Evolutionary conservation across 352 stramenopile genomes (phyloP).

Genomic region (Globisporangium spiculum): DNA sequence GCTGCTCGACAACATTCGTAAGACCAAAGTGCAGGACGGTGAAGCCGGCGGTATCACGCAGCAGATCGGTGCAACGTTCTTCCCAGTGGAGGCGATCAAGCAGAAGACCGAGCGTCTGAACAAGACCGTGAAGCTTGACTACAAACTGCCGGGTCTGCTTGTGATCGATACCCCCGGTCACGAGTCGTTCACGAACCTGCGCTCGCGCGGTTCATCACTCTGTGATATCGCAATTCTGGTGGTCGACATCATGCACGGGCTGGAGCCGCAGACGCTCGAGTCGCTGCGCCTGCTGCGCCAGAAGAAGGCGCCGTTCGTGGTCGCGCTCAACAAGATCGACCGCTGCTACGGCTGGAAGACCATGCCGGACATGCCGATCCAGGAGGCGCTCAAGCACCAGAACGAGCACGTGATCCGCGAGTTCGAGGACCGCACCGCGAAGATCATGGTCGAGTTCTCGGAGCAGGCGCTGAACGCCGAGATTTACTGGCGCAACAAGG

Average conservation of each 20-base stretch:
- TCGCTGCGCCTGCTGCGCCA: conserved; percentile 96
- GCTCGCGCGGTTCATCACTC: conserved; percentile 94
- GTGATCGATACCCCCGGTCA: conserved; percentile 99
- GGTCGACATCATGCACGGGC: conserved; percentile 99
- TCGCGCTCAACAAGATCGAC: conserved; percentile 99
- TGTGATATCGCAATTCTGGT: conserved; percentile 99
- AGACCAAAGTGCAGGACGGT: conserved; percentile 97
- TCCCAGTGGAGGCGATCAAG: conserved; percentile 91
- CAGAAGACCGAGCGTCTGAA: conserved; percentile 81
- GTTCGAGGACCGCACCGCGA: conserved; percentile 92
- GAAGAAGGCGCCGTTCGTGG: conserved; percentile 97
- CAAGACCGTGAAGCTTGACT: conserved; percentile 82
- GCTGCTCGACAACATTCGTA: conserved; percentile 99
- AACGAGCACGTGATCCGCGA: conserved; percentile 94
- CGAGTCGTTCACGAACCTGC: conserved; percentile 99
- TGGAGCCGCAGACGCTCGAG: conserved; percentile 99
- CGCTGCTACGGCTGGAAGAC: conserved; percentile 98
- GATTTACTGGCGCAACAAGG: conserved; percentile 99
- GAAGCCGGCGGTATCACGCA: conserved; percentile 98
- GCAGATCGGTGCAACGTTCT: conserved; percentile 96
- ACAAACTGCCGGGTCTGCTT: conserved; percentile 90
- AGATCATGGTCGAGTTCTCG: conserved; percentile 95
- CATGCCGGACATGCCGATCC: conserved; percentile 92
- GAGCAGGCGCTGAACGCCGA: conserved; percentile 98
- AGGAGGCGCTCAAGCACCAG: conserved; percentile 87